Base-by-base conservation (phyloP, 1,139 yeast genomes). In the Pichia sp. region DNA sequence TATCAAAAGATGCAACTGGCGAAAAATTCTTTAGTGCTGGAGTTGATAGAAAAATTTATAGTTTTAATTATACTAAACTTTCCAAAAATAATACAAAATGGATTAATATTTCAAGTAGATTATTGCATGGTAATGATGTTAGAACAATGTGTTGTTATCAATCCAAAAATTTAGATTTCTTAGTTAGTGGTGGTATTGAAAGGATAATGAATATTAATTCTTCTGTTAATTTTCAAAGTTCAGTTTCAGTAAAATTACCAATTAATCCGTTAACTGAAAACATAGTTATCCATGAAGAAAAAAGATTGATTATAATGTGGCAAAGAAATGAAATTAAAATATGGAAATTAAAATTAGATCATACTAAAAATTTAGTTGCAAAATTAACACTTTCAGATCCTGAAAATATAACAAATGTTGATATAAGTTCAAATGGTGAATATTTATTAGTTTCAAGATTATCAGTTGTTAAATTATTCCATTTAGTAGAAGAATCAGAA, bases 101-200 rank as follows among this genome's bases (percentile, higher is more conserved):
- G 98, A 75, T 84, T n/a, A 82, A 78, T 53, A 72, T 79, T 51
- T 75, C 79, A 42, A 86, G 80, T 60, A 71, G 96, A 54, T 69
- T 89, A 44, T 70, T 89, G 50, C 97, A 91, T 61, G 78, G 94
- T 34, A 88, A 88, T 57, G 98, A 91, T 63, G 78, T 91, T 31
- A 78, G 98, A 54, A 72, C 95, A 1, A 73, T 91, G 74, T 68
- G 81, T 1, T 66, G 80, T 6, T 83, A 70, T 52, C 87, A 81
- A 59, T 74, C 89, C 36, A 80, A 77, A 50, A 79, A 79, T 27
- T 72, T 80, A 39, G 82, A 80, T 52, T 72, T 82, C 48, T 66
- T 89, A 45, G 76, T 86, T 2, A 82, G 93, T 54, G 96, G 95
- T 41, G 97, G 97, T 49, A 93, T 86, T 16, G 97, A 91, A 61